Evolutionary conservation across 1,139 yeast species (phyloP), one percentile per base, ranked within the genome.

Genomic region (Protomyces inundatus): DNA sequence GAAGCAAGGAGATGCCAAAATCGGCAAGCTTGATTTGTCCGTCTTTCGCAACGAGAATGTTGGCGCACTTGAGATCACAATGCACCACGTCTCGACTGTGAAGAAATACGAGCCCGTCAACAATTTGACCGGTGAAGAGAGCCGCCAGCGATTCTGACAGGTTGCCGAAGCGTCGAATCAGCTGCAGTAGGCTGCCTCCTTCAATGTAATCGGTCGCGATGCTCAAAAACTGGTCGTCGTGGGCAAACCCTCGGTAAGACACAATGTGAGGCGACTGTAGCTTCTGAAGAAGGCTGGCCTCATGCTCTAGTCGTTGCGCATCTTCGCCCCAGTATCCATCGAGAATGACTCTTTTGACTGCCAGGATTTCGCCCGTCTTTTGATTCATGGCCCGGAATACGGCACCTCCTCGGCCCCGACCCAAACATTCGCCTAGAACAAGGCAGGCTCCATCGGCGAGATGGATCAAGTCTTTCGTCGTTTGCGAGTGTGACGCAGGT

Each of bases 171-270:
- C 79, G 77, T 68, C 82, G 83, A 71, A 88, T 84, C 42, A 87
- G 75, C 68, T 83, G 86, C 50, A 93, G 79, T 54, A 93, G 76
- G 0, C 97, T 90, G 0, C 98, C 98, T 42, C 88, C 88, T 14
- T 89, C 83, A 70, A 64, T 71, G n/a, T 67, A 75, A 73, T 86
- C 91, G 56, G 95, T 77, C 54, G 93, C 83, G 45, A 91, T 87
- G 70, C 87, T 87, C 66, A 91, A 77, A n/a, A 85, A 81, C 39
- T 80, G 79, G 1, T 82, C 78, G 39, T 87, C 86, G 71, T 87
- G 85, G 62, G 88, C 87, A 73, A 88, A 90, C 1, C 97, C 97
- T 69, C 86, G 91, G 71, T 91, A 89, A 70, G 88, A 88, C 61
- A 91, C 97, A 65, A 93, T 90, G 71, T 91, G 88, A 3, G 85